Conservation (phyloP, 352 stramenopile genomes). For the Phytophthora meadii region DNA sequence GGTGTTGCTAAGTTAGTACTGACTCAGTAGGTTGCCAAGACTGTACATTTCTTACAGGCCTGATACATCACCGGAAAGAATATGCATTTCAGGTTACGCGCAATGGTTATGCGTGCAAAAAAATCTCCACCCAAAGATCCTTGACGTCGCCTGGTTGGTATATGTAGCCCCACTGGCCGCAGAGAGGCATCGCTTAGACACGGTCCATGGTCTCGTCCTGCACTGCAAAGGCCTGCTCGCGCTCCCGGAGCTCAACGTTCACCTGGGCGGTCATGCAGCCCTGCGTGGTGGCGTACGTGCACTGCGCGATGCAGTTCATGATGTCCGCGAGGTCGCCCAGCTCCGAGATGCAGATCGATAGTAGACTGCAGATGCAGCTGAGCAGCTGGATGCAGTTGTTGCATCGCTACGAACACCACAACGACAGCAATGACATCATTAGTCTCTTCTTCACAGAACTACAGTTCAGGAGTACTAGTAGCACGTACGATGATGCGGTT, state of each 20-base stretch:
- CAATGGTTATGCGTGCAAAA: slow-evolving; percentile 14
- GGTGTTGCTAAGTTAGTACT: not conserved
- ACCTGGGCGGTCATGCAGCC: slow-evolving; percentile 95
- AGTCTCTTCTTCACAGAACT: not conserved
- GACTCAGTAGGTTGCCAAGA: not conserved
- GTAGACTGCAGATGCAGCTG: slow-evolving; percentile 76
- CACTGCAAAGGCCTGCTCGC: slow-evolving; percentile 59
- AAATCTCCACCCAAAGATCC: slow-evolving; percentile 15
- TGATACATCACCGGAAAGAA: slow-evolving; percentile 30
- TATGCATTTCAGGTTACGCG: slow-evolving; percentile 22
- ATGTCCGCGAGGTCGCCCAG: slow-evolving; percentile 76
- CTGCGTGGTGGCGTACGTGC: slow-evolving; percentile 91
- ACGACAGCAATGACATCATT: slow-evolving; percentile 5
- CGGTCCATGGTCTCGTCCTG: slow-evolving; percentile 74
- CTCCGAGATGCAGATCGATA: slow-evolving; percentile 80
- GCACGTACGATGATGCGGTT: slow-evolving; percentile 90
- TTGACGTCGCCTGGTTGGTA: slow-evolving; percentile 4
- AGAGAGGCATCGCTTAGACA: slow-evolving; percentile 35
- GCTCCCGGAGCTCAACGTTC: slow-evolving; percentile 92
- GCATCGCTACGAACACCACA: slow-evolving; percentile 66
- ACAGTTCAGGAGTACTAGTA: not conserved
- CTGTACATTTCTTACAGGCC: not conserved
- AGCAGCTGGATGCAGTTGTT: slow-evolving; percentile 93
- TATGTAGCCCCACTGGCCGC: not conserved
- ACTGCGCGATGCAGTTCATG: slow-evolving; percentile 90